Evolutionary conservation across 1,284 basidiomycete genomes (phyloP).

Genomic region (Boletus austroedulis): DNA sequence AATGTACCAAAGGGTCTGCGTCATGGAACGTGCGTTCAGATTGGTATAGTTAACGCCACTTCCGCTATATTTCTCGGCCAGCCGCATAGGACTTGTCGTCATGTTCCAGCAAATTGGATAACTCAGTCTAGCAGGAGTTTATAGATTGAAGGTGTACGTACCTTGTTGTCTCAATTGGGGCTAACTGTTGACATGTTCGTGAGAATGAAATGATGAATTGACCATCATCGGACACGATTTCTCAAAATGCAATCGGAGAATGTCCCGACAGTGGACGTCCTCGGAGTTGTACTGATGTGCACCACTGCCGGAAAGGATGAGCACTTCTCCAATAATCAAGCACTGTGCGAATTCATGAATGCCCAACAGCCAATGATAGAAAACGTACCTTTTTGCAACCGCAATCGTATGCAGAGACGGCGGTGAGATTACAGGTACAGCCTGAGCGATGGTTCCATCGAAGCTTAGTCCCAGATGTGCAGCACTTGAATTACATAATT

Average conservation of each 20-base stretch:
- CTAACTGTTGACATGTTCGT: too few species aligned
- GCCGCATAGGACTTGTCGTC: neutral
- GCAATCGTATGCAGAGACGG: too few species aligned
- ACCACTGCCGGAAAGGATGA: neutral
- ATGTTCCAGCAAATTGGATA: neutral
- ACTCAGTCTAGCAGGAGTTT: neutral
- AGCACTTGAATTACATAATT: too few species aligned
- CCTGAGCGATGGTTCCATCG: too few species aligned
- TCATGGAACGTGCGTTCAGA: neutral
- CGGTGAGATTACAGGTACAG: too few species aligned
- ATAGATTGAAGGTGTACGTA: neutral
- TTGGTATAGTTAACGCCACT: neutral
- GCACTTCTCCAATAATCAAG: too few species aligned
- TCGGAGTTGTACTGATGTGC: neutral
- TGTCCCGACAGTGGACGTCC: neutral
- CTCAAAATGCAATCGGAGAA: neutral
- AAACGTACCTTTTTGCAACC: too few species aligned
- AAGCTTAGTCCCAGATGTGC: too few species aligned
- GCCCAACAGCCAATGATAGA: too few species aligned
- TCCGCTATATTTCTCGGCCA: neutral
- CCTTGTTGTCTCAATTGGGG: neutral
- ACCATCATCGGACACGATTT: too few species aligned
- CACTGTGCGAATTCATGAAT: too few species aligned
- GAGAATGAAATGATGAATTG: too few species aligned
- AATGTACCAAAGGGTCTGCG: neutral